Evolutionary conservation across 495 filamentous ascomycete species (phyloP).

Genomic region (Penicillium manginii): DNA sequence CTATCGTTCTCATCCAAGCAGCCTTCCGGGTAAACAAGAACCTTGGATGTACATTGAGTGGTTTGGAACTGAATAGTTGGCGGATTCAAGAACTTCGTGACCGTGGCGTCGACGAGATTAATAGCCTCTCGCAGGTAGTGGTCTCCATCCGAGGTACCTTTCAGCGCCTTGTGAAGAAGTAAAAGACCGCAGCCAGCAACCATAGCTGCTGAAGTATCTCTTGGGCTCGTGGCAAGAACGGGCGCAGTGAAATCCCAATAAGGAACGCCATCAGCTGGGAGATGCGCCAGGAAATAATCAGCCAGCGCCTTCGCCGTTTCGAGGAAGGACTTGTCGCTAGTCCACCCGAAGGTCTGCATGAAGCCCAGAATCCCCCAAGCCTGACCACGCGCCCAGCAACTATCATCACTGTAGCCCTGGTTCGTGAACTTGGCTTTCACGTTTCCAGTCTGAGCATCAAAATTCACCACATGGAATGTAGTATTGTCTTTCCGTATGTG

Average conservation of each 20-base stretch:
- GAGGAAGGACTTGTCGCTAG: slow-evolving; percentile 37
- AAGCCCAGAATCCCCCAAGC: slow-evolving; percentile 52
- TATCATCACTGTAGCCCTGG: slow-evolving; percentile 44
- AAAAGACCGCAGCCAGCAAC: slow-evolving; percentile 49
- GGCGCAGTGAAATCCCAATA: slow-evolving; percentile 51
- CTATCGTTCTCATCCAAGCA: background rate
- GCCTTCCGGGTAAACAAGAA: slow-evolving; percentile 11
- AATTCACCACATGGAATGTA: slow-evolving; percentile 46
- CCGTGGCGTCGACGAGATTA: slow-evolving; percentile 24
- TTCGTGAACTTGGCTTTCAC: slow-evolving; percentile 40
- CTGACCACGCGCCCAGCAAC: slow-evolving; percentile 50
- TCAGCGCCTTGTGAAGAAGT: slow-evolving; percentile 32
- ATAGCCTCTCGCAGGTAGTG: slow-evolving; percentile 10
- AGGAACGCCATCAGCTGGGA: slow-evolving; percentile 33
- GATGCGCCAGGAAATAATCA: slow-evolving; percentile 5
- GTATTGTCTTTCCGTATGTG: slow-evolving; percentile 37
- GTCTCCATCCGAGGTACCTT: background rate
- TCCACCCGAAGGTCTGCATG: slow-evolving; percentile 48
- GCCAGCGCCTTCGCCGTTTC: slow-evolving; percentile 31
- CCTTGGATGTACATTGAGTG: background rate
- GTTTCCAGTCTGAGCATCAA: slow-evolving; percentile 35
- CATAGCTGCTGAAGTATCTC: slow-evolving; percentile 47
- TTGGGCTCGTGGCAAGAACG: slow-evolving; percentile 17
- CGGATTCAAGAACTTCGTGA: slow-evolving; percentile 22
- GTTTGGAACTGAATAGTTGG: slow-evolving; percentile 13